Evolutionary conservation across 2,329 filamentous ascomycete genomes (phyloP), one percentile per base, ranked within the genome.

Genomic region (Lojkania enalia): DNA sequence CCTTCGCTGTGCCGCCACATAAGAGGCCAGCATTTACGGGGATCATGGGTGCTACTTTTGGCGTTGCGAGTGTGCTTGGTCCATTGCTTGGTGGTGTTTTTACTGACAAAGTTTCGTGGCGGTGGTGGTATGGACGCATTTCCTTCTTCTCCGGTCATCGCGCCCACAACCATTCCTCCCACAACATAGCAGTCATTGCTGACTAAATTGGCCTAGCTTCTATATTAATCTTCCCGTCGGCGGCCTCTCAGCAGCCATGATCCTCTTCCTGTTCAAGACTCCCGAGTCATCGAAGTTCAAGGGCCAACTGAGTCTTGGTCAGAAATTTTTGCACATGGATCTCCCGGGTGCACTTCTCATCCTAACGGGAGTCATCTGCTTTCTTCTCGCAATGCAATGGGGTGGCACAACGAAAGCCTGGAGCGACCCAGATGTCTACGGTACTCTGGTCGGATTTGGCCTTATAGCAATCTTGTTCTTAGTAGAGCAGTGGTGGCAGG

Each of bases 151-250:
- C 67, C 66, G 54, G 70, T 73, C 53, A 75, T 74, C 44, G 59
- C 75, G 0, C 72, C 71, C 0, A 69, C 15, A 6, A 0, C 5
- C 3, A 36, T 16, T 18, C 21, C 6, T 25, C 31, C 31, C 3
- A 25, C 35, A 14, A 42, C 15, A 25, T 33, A 15, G 30, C 6
- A 33, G 30, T 33, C 30, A 33, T 6, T 9, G 14, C 30, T 1
- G 14, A 41, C 27, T 20, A 11, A 33, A 27, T 39, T 11, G n/a
- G n/a, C n/a, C 9, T 23, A 46, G 63, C 50, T 70, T 70, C 43
- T 69, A 67, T 53, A 72, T 74, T 53, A 75, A 75, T 44, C 62
- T 76, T 0, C 73, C 73, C 0, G 69, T 76, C 31, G 74, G 74
- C 12, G 73, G 61, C 11, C 29, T 70, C 3, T 59, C 68, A 1